Evolutionary conservation across 805 yeast species (phyloP).

Genomic region (Kazachstania taianensis): DNA sequence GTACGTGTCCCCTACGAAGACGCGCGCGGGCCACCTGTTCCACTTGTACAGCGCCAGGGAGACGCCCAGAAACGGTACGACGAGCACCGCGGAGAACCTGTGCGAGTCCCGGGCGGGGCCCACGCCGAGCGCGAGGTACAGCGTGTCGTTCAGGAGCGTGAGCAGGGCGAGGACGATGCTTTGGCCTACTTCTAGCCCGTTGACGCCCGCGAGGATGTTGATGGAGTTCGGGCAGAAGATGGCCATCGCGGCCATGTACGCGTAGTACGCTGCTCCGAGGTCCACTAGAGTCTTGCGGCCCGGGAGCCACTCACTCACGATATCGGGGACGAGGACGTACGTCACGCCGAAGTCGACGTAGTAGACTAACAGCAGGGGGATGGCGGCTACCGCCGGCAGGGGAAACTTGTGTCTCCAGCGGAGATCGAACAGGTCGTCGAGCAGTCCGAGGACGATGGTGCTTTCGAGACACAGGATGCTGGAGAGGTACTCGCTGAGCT

Average conservation of each 20-base stretch:
- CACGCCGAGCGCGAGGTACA: slow-evolving; percentile 47
- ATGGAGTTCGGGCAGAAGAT: slow-evolving; percentile 95
- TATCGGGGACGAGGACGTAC: slow-evolving; percentile 68
- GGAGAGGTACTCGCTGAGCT: slow-evolving; percentile 75
- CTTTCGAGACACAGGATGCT: slow-evolving; percentile 76
- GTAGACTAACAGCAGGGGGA: slow-evolving; percentile 84
- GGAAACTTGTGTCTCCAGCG: slow-evolving; percentile 97
- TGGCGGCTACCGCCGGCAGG: slow-evolving; percentile 86
- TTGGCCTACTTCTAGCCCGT: slow-evolving; percentile 96
- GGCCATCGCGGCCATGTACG: slow-evolving; percentile 83
- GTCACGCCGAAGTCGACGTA: slow-evolving; percentile 93
- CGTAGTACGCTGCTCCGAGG: slow-evolving; percentile 70
- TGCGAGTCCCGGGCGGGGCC: slow-evolving; percentile 71
- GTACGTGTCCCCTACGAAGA: slow-evolving; percentile 96
- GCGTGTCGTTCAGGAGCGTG: slow-evolving; percentile 63
- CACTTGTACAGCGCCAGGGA: slow-evolving; percentile 62
- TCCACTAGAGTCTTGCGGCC: slow-evolving; percentile 40
- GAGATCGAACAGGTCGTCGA: slow-evolving; percentile 91
- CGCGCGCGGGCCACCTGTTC: slow-evolving; percentile 87
- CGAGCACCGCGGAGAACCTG: slow-evolving; percentile 63
- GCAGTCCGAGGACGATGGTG: slow-evolving; percentile 75
- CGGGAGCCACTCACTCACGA: slow-evolving; percentile 36
- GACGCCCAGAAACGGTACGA: slow-evolving; percentile 83
- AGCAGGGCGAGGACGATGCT: slow-evolving; percentile 66
- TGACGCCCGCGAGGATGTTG: slow-evolving; percentile 90